These are phyloP conservation scores for Neoarthrinium moseri DNA, from an alignment of 2,329 filamentous ascomycete species.

Conservation along the genomic window DNA sequence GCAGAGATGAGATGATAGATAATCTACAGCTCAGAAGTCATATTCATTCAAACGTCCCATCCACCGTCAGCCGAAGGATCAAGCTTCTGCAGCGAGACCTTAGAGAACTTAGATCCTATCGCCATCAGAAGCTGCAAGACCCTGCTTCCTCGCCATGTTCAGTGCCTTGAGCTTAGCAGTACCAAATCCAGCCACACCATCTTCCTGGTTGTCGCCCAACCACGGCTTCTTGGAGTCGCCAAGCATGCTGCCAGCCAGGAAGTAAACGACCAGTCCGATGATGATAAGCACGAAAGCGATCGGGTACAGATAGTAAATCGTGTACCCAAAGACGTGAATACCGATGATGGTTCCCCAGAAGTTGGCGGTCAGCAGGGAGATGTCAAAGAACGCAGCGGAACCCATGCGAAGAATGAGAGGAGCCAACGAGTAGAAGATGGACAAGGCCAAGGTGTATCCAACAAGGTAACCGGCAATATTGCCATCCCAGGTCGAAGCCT, in stretches of 20 bases:
- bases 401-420: slow-evolving; percentile 88
- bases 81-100: too few relatives aligned
- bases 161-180: slow-evolving; percentile 79
- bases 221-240: slow-evolving; percentile 94
- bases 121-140: slow-evolving; percentile 17
- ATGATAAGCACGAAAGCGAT: slow-evolving; percentile 94
- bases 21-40: too few relatives aligned
- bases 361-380: slow-evolving; percentile 87
- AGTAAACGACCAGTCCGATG: slow-evolving; percentile 82
- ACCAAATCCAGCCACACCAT: slow-evolving; percentile 74
- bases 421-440: slow-evolving; percentile 83
- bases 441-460: slow-evolving; percentile 84
- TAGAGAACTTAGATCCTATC: slow-evolving; percentile 9
- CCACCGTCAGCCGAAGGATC: too few relatives aligned
- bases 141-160: slow-evolving; percentile 49
- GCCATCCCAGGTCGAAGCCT: slow-evolving; percentile 61
- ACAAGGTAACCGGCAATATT: slow-evolving; percentile 76
- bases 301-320: slow-evolving; percentile 88
- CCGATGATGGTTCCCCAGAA: slow-evolving; percentile 98
- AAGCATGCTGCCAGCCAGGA: slow-evolving; percentile 75
- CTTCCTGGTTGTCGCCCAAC: slow-evolving; percentile 84
- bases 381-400: slow-evolving; percentile 93
- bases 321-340: slow-evolving; percentile 76
- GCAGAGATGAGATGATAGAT: too few relatives aligned
- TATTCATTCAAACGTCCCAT: too few relatives aligned